Conservation (phyloP, 1,139 yeast genomes). For the Debaryomycetaceae sp. region DNA sequence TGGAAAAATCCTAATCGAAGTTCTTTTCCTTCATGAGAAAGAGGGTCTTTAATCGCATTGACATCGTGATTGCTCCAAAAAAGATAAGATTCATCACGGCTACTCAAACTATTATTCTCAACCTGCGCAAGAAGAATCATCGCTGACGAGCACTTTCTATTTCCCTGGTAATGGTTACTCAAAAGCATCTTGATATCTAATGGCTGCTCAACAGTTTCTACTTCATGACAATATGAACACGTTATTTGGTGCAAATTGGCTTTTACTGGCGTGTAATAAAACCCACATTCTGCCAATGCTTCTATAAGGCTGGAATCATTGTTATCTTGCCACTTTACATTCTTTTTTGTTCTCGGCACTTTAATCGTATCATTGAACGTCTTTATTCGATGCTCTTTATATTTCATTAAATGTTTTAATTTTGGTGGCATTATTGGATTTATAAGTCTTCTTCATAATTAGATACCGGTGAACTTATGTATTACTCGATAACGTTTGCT, state of each 20-base stretch:
- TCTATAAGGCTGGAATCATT: constrained; percentile 9
- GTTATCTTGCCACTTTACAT: constrained; percentile 3
- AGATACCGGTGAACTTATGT: background rate
- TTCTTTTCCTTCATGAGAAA: constrained; percentile 27
- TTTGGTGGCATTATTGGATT: constrained; percentile 9
- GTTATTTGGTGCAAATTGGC: constrained; percentile 45
- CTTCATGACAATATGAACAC: constrained; percentile 59
- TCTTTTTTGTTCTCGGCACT: constrained; percentile 1
- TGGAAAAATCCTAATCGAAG: constrained; percentile 52
- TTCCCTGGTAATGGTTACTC: constrained; percentile 43
- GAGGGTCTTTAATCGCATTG: constrained; percentile 25
- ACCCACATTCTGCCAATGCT: constrained; percentile 57
- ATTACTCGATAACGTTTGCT: too few relatives aligned
- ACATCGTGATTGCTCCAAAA: constrained; percentile 18
- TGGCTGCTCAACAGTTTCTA: constrained; percentile 26
- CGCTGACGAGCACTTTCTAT: constrained; percentile 49
- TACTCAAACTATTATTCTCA: constrained; percentile 4
- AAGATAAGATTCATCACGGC: constrained; percentile 3
- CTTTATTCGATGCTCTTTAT: constrained; percentile 7
- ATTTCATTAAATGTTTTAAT: constrained; percentile 8
- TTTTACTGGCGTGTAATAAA: constrained; percentile 60
- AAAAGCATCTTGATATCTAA: constrained; percentile 28
- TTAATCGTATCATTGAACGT: constrained; percentile 8
- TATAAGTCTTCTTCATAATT: constrained; percentile 4
- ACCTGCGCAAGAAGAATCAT: constrained; percentile 22